Conservation (phyloP, 768 basidiomycete genomes). For the Suillus lakei region DNA sequence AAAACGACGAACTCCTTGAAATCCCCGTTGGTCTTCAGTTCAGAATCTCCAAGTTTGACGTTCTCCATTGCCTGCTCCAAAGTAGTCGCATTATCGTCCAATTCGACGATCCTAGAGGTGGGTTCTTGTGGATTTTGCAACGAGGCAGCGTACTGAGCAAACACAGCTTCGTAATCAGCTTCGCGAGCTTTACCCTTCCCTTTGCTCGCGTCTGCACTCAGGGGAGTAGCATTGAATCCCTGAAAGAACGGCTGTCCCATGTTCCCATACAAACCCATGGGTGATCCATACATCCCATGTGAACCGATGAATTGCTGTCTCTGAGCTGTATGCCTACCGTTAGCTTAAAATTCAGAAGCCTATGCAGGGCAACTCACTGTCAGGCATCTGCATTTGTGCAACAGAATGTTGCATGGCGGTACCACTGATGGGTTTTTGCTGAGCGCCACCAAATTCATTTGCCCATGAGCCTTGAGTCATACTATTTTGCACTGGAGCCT, state of each 20-base stretch:
- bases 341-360: neutral
- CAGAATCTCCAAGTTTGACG: constrained; percentile 38
- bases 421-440: constrained; percentile 23
- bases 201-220: constrained; percentile 37
- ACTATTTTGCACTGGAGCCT: constrained; percentile 40
- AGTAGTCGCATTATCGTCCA: constrained; percentile 45
- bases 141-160: constrained; percentile 67
- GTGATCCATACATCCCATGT: constrained; percentile 34
- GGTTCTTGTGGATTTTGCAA: constrained; percentile 46
- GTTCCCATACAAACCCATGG: constrained; percentile 29
- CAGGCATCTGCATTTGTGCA: constrained; percentile 32
- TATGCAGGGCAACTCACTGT: constrained; percentile 20
- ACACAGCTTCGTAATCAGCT: constrained; percentile 85
- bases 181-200: constrained; percentile 84
- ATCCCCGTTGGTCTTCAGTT: constrained; percentile 38
- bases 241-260: constrained; percentile 43
- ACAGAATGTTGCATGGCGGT: constrained; percentile 38
- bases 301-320: constrained; percentile 44
- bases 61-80: constrained; percentile 45
- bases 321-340: constrained; percentile 30
- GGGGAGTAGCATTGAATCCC: constrained; percentile 26
- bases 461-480: constrained; percentile 52
- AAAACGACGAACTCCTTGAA: constrained; percentile 57
- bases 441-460: constrained; percentile 53
- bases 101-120: constrained; percentile 57